A percentile compares a stretch with the other conserved stretches of the same genome.
Conservation (phyloP, 1,284 basidiomycete genomes). For the Abortiporus biennis region DNA sequence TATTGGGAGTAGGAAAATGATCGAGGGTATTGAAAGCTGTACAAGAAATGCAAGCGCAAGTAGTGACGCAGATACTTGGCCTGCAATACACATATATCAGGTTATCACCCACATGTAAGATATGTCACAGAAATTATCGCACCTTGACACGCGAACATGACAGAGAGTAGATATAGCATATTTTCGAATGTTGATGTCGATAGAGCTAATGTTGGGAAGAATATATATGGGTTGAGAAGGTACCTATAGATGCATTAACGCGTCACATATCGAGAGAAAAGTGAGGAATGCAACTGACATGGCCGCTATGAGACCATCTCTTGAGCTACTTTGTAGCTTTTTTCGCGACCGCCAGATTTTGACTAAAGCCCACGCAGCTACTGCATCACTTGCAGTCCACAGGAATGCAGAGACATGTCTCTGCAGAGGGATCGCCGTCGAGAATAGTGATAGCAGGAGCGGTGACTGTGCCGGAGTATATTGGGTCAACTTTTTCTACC, state of each 20-base stretch:
- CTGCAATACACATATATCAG: too few species aligned
- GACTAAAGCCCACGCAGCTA: constrained; percentile 62
- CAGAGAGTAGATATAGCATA: constrained; percentile 53
- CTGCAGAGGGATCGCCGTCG: constrained; percentile 55
- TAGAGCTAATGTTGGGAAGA: constrained; percentile 72
- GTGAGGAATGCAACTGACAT: constrained; percentile 40
- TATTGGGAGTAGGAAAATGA: constrained; percentile 64
- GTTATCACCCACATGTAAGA: too few species aligned
- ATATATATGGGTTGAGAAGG: constrained; percentile 84
- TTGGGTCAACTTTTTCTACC: too few species aligned
- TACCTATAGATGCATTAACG: constrained; percentile 43
- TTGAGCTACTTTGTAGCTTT: constrained; percentile 34
- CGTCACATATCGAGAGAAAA: neutral
- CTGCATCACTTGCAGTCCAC: constrained; percentile 68
- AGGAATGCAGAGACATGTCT: constrained; percentile 43
- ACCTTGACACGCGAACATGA: constrained; percentile 76
- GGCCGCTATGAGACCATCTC: constrained; percentile 54
- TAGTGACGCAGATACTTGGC: constrained; percentile 47
- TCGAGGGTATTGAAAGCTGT: constrained; percentile 68
- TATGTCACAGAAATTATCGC: constrained; percentile 10
- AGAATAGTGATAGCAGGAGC: constrained; percentile 73
- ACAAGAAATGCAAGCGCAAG: constrained; percentile 63
- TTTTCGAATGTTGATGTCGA: constrained; percentile 84
- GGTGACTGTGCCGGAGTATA: constrained; percentile 77
- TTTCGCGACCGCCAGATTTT: constrained; percentile 61